Evolutionary conservation across 1,284 basidiomycete genomes (phyloP).

Genomic region (Mycena citricolor): DNA sequence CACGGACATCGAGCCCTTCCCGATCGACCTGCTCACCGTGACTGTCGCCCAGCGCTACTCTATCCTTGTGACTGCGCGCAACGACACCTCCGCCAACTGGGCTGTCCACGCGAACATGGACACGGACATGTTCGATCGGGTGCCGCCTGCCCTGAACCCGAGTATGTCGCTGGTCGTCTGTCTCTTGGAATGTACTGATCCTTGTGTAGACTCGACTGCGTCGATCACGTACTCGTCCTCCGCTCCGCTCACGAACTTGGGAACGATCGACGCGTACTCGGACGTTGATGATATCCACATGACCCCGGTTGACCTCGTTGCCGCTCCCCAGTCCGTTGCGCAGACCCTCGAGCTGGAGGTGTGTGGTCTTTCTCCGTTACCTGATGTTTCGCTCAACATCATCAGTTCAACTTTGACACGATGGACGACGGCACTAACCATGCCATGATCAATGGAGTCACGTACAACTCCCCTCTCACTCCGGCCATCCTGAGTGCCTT

Average conservation of each 20-base stretch:
- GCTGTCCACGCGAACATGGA: constrained; percentile 91
- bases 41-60: constrained; percentile 94
- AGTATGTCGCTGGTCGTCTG: constrained; percentile 53
- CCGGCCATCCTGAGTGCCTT: constrained; percentile 77
- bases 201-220: constrained; percentile 63
- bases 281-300: constrained; percentile 63
- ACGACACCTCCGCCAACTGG: constrained; percentile 84
- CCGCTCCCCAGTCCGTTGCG: constrained; percentile 47
- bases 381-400: background rate
- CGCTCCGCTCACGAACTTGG: constrained; percentile 48
- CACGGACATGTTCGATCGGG: constrained; percentile 79
- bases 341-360: constrained; percentile 56
- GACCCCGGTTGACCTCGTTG: constrained; percentile 50
- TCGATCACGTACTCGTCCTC: constrained; percentile 65
- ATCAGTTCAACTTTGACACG: constrained; percentile 58
- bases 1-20: constrained; percentile 73
- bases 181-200: background rate
- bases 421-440: constrained; percentile 80
- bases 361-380: background rate
- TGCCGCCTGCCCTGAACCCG: constrained; percentile 70
- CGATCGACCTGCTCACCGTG: constrained; percentile 69
- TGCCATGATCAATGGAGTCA: constrained; percentile 71
- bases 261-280: constrained; percentile 51
- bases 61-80: constrained; percentile 85
- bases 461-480: constrained; percentile 67